Evolutionary conservation across 2,329 filamentous ascomycete species (phyloP), one percentile per base, ranked within the genome.

Genomic region (Phaeosphaeriaceae sp.): DNA sequence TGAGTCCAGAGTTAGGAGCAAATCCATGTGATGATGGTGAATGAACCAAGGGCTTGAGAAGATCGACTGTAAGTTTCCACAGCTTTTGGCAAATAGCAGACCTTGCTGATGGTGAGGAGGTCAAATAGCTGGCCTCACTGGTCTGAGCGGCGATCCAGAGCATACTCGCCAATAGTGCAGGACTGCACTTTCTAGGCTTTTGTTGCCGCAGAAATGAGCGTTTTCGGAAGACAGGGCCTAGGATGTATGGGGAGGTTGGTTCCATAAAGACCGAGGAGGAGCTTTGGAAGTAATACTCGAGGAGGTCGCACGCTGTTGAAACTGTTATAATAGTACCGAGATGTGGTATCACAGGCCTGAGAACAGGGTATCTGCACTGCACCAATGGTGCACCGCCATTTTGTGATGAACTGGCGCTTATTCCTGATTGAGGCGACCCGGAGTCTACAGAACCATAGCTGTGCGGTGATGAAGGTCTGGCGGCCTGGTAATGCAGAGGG

Each of bases 91-190:
- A 96, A 43, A 94, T 88, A 65, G 89, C 87, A 32, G 88, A 88
- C 52, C 92, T 83, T 15, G 91, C 88, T 13, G 91, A 91, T 1
- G 91, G 90, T 29, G 89, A 85, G 35, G 88, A 89, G 17, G 90
- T 93, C 59, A 96, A 73, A 70, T 92, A 92, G 11, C 89, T 83
- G 12, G 91, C 90, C 70, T 96, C 92, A 72, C 90, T 94, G 2
- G 92, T 96, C 71, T 96, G 92, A 2, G 92, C 92, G 15, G 90
- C 89, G 26, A 95, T 88, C 92, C 91, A 96, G n/a, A 97, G 83
- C 83, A 97, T 96, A 72, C 91, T 96, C 21, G 92, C 89, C 21
- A 97, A 80, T 21, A 97, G 79, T 2, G 91, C 91, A 20, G 92
- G 91, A 60, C 89, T 92, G 67, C 91, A 96, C 50, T 81, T 82